phyloP scores from a whole-genome alignment of 2,329 filamentous ascomycete species.

The Aspergillus brasiliensis region DNA sequence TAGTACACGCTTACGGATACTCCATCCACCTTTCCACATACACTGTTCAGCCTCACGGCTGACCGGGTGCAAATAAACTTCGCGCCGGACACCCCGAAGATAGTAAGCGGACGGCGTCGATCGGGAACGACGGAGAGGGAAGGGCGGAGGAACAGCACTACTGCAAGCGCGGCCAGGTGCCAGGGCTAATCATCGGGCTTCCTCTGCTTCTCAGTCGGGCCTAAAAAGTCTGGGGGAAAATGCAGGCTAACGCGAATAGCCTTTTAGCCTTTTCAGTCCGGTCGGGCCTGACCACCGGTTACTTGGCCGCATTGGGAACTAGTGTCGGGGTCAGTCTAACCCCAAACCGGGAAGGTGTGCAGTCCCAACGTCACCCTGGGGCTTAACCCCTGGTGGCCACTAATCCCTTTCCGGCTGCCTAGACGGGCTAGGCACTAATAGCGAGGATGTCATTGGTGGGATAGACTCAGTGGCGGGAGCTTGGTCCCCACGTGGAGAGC shows the following conservation, averaged over 20 bases:
- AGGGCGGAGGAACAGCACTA: background rate
- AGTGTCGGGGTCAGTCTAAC: too few species aligned
- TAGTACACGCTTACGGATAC: too few species aligned
- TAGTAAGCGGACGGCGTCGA: background rate
- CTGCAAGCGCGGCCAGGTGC: background rate
- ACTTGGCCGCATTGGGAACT: background rate
- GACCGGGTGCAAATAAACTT: background rate
- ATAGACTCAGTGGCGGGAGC: background rate
- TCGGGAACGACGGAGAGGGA: background rate
- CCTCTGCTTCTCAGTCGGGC: too few species aligned
- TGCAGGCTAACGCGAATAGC: background rate
- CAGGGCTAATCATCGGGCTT: background rate
- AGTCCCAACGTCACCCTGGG: background rate
- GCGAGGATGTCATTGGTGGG: background rate
- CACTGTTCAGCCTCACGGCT: too few species aligned
- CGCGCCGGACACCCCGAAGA: background rate
- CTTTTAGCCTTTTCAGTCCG: background rate
- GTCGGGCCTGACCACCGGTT: background rate
- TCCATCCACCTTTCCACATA: too few species aligned
- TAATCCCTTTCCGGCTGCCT: background rate
- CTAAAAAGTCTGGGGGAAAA: background rate
- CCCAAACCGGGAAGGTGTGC: background rate
- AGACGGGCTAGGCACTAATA: background rate
- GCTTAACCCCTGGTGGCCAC: background rate
- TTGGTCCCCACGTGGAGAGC: conserved; percentile 4